Evolutionary conservation across 2,329 filamentous ascomycete species (phyloP), one percentile per base, ranked within the genome.

Genomic region (Basipetospora chlamydospora): DNA sequence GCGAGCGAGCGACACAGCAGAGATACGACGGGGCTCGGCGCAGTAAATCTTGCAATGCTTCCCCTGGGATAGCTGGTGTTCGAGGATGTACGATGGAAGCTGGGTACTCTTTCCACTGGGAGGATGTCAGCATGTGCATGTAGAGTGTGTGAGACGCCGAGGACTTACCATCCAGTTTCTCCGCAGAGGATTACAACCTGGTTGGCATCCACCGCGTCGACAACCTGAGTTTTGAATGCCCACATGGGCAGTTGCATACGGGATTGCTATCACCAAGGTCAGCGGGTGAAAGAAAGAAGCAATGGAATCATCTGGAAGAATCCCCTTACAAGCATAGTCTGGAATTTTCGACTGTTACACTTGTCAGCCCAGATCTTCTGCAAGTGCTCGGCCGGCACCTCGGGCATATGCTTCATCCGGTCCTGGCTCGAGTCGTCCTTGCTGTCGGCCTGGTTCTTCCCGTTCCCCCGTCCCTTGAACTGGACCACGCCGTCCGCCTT

Each of bases 161-260:
- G 26, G 13, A 29, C 56, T 47, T 63, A 71, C 67, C 81, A 95
- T 46, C 90, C 90, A 3, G 90, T 98, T 59, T 98, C 90, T 52
- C 90, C 90, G 52, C 88, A 96, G 21, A 98, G 73, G 41, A 98
- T 95, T 8, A 90, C 77, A 8, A 93, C 80, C 49, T 90, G 87
- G 44, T 93, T 72, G 16, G 71, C 66, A 32, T 84, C 78, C 21
- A 98, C 77, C 2, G 82, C 73, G 18, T 73, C 66, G 10, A 96
- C 61, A 6, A 95, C 85, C 34, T 84, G 70, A 10, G 82, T 63
- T 45, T 77, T 79, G 54, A 90, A 95, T 10, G 72, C 67, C 73
- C 82, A 95, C 64, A 98, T 94, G 0, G 90, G 90, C 13, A 98
- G 69, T 47, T 80, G 80, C 64, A 75, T 78, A 39, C 90, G 77